Conservation (phyloP, 2,329 filamentous ascomycete species). For the Cytospora leucostoma region DNA sequence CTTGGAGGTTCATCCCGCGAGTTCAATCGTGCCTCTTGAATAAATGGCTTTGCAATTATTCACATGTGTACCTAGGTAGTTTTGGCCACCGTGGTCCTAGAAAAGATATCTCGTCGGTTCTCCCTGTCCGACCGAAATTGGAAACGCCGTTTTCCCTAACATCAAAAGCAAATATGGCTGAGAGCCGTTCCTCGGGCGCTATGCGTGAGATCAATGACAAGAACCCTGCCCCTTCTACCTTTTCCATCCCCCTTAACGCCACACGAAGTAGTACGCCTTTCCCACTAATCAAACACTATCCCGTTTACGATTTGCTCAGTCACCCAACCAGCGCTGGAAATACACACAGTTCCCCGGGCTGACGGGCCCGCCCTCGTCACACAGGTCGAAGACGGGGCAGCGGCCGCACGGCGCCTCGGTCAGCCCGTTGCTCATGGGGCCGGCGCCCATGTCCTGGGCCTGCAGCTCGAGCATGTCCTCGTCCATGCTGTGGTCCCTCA, state of each 20-base stretch:
- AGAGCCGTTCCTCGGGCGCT: not conserved
- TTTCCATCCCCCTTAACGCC: not conserved
- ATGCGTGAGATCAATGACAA: not conserved
- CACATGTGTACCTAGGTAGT: not conserved
- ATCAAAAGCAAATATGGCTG: conserved; percentile 7
- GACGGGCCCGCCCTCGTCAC: conserved; percentile 86
- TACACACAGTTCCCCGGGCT: conserved; percentile 90
- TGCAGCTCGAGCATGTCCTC: conserved; percentile 29
- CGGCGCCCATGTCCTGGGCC: conserved; percentile 37
- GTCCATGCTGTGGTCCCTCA: conserved; percentile 32
- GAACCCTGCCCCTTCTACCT: not conserved
- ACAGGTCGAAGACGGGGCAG: conserved; percentile 92
- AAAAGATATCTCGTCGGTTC: conserved; percentile 19
- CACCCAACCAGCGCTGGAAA: conserved; percentile 78
- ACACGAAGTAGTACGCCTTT: too few relatives aligned
- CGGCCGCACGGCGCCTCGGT: conserved; percentile 88
- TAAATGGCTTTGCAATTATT: not conserved
- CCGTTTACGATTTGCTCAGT: conserved; percentile 33
- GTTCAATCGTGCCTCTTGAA: not conserved
- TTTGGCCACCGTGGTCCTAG: not conserved
- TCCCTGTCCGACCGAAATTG: conserved; percentile 5
- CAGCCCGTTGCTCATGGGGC: conserved; percentile 66
- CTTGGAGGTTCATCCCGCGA: too few relatives aligned
- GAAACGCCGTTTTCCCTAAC: conserved; percentile 20
- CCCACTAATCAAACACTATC: too few relatives aligned